Conservation (phyloP, 2,329 filamentous ascomycete genomes). For the Exophiala spinifera region DNA sequence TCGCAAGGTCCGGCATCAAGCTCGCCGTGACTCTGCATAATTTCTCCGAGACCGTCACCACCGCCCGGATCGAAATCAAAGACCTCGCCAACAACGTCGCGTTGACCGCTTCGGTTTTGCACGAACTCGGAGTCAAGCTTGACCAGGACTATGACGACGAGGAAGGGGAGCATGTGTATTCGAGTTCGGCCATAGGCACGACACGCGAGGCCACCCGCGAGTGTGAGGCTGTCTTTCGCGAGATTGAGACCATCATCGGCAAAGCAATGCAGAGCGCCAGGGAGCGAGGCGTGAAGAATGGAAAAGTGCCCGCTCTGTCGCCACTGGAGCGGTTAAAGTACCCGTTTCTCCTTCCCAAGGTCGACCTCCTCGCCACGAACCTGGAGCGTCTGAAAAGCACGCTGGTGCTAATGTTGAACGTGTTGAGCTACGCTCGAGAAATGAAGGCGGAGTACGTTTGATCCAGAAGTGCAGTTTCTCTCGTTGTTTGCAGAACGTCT, state of each 20-base stretch:
- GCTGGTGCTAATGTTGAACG: conserved; percentile 32
- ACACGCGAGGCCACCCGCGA: conserved; percentile 26
- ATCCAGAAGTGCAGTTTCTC: too few relatives aligned
- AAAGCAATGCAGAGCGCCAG: conserved; percentile 16
- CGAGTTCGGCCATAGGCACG: conserved; percentile 20
- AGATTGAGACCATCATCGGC: conserved; percentile 26
- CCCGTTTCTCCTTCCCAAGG: conserved; percentile 27
- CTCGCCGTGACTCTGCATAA: conserved; percentile 13
- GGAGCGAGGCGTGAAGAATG: conserved; percentile 4
- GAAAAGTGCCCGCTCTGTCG: conserved; percentile 9
- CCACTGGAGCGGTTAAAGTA: conserved; percentile 22
- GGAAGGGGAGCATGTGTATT: conserved; percentile 21
- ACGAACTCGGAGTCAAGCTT: conserved; percentile 29
- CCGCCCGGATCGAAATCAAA: conserved; percentile 6
- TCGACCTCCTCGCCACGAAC: conserved; percentile 32
- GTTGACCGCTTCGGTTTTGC: conserved; percentile 31
- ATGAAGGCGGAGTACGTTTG: conserved; percentile 10
- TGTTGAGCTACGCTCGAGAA: conserved; percentile 33
- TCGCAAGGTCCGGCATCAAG: conserved; percentile 9
- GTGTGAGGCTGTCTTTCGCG: conserved; percentile 30
- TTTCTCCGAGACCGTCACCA: conserved; percentile 15
- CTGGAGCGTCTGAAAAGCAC: conserved; percentile 36
- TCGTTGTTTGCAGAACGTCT: too few relatives aligned
- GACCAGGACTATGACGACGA: conserved; percentile 16
- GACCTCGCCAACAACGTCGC: conserved; percentile 32